Evolutionary conservation across 2,329 filamentous ascomycete genomes (phyloP).

Genomic region (Blumeria hordei): DNA sequence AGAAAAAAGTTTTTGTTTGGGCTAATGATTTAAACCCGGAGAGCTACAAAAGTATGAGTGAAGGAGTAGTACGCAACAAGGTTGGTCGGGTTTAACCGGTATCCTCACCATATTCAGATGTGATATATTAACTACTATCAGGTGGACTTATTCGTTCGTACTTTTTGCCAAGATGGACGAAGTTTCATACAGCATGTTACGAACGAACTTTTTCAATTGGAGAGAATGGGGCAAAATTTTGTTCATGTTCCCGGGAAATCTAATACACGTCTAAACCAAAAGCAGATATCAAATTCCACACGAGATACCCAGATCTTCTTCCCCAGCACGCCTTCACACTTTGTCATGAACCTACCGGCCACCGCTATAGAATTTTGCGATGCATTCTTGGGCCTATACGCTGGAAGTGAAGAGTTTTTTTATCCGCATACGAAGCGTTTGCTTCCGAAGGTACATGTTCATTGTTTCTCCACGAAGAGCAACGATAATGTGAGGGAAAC

Average conservation of each 20-base stretch:
- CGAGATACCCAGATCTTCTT: constrained; percentile 17
- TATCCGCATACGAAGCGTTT: constrained; percentile 28
- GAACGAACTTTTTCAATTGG: constrained; percentile 29
- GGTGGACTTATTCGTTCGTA: constrained; percentile 44
- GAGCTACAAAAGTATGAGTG: constrained; percentile 47
- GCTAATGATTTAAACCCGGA: constrained; percentile 94
- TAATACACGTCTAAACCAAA: constrained; percentile 2
- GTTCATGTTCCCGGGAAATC: constrained; percentile 19
- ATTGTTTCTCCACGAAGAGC: constrained; percentile 74
- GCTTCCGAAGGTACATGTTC: constrained; percentile 72
- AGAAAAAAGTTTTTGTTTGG: constrained; percentile 77
- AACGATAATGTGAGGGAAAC: constrained; percentile 43
- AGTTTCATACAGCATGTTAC: constrained; percentile 54
- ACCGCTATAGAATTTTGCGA: constrained; percentile 65
- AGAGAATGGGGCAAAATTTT: constrained; percentile 25
- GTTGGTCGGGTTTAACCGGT: constrained; percentile 19
- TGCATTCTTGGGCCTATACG: constrained; percentile 56
- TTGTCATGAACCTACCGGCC: constrained; percentile 93
- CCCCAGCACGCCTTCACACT: constrained; percentile 67
- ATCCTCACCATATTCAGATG: constrained; percentile 15
- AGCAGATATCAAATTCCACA: constrained; percentile 15
- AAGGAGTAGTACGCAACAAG: constrained; percentile 57
- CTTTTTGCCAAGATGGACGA: constrained; percentile 64
- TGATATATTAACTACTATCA: constrained; percentile 12
- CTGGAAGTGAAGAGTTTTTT: constrained; percentile 43